Percentiles rank a stretch among this genome's conserved stretches.
phyloP scores from a whole-genome alignment of 768 basidiomycete species.

The Hebeloma cylindrosporum region DNA sequence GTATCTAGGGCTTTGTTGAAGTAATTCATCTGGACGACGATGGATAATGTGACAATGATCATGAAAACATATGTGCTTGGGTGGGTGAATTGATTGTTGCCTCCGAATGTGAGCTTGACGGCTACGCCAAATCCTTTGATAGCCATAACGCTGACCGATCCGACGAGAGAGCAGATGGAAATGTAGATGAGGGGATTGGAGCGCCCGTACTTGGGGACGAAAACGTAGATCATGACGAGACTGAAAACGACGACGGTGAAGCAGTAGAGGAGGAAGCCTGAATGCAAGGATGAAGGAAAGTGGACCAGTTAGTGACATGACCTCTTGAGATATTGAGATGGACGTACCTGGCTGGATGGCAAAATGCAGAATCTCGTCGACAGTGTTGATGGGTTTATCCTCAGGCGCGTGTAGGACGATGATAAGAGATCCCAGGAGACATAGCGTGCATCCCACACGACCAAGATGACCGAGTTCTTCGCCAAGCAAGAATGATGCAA shows the following conservation, averaged over 20 bases:
- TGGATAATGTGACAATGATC: conserved; percentile 77
- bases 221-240: conserved; percentile 81
- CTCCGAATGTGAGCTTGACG: conserved; percentile 88
- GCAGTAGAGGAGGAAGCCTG: conserved; percentile 91
- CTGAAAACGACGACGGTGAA: conserved; percentile 80
- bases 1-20: conserved; percentile 98
- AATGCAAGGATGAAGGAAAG: neutral
- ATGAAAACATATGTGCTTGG: conserved; percentile 97
- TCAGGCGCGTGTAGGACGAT: conserved; percentile 97
- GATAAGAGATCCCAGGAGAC: conserved; percentile 84
- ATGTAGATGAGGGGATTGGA: conserved; percentile 90
- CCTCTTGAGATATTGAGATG: neutral
- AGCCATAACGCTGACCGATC: conserved; percentile 97
- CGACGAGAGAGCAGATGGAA: conserved; percentile 94
- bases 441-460: conserved; percentile 80
- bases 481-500: conserved; percentile 89
- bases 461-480: conserved; percentile 96
- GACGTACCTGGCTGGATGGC: conserved; percentile 88
- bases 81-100: conserved; percentile 94
- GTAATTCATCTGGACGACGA: conserved; percentile 92
- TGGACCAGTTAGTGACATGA: neutral
- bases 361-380: conserved; percentile 90
- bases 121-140: conserved; percentile 98
- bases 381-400: conserved; percentile 89
- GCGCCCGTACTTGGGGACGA: conserved; percentile 85